A percentile compares a stretch with the other conserved stretches of the same genome.
Conservation (phyloP, 768 basidiomycete genomes). For the Pisolithus microcarpus region DNA sequence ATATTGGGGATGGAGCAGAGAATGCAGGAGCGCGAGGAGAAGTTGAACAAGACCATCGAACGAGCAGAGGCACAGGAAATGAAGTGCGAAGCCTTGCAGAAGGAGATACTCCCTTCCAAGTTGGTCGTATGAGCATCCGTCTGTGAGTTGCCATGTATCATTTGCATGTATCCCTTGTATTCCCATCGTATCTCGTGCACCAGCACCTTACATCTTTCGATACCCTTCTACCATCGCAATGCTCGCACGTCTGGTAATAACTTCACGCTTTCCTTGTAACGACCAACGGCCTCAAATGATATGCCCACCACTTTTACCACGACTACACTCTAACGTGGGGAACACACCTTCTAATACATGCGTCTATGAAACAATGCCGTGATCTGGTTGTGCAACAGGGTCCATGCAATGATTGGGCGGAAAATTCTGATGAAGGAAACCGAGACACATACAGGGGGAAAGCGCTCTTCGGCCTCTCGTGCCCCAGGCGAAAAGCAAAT, state of each 20-base stretch:
- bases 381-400: slow-evolving; percentile 20
- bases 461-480: slow-evolving; percentile 22
- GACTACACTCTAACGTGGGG: not conserved
- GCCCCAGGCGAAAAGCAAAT: slow-evolving; percentile 9
- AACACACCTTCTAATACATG: not conserved
- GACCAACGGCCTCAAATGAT: not conserved
- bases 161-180: slow-evolving; percentile 3
- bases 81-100: slow-evolving; percentile 44
- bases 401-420: slow-evolving; percentile 12
- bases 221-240: too few species aligned
- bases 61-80: slow-evolving; percentile 53
- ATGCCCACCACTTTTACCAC: not conserved
- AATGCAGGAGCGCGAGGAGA: slow-evolving; percentile 54
- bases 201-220: not conserved
- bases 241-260: too few species aligned
- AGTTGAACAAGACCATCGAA: slow-evolving; percentile 51
- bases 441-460: slow-evolving; percentile 9
- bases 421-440: slow-evolving; percentile 22
- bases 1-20: slow-evolving; percentile 74
- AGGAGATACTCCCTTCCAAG: slow-evolving; percentile 28
- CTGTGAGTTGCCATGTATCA: slow-evolving; percentile 9
- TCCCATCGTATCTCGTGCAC: not conserved
- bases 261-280: not conserved
- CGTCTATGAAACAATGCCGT: not conserved
- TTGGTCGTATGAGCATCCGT: slow-evolving; percentile 6